phyloP scores from a whole-genome alignment of 495 filamentous ascomycete genomes.

The Aspergillus bertholletiae region DNA sequence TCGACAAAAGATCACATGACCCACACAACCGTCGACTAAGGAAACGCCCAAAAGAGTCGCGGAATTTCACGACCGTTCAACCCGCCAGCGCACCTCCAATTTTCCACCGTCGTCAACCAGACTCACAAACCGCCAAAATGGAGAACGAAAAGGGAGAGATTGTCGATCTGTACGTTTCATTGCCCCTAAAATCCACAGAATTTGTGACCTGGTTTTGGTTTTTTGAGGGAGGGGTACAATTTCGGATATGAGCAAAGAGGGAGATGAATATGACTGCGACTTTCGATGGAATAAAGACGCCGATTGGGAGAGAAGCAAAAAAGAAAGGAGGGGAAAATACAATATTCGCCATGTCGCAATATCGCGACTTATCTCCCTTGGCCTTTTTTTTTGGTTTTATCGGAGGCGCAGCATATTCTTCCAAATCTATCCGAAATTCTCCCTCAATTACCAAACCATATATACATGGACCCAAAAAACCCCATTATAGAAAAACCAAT shows the following conservation, averaged over 20 bases:
- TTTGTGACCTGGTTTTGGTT: not conserved
- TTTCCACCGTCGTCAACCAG: slow-evolving; percentile 41
- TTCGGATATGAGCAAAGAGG: not conserved
- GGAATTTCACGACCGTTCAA: slow-evolving; percentile 18
- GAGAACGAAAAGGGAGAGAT: slow-evolving; percentile 98
- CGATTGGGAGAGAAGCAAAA: not conserved
- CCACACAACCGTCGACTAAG: slow-evolving; percentile 41
- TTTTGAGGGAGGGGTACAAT: not conserved
- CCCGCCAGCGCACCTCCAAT: slow-evolving; percentile 23
- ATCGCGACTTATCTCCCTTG: too few species aligned
- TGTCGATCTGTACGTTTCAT: slow-evolving; percentile 83
- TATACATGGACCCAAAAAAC: not conserved
- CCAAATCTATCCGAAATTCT: not conserved
- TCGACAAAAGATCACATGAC: slow-evolving; percentile 49
- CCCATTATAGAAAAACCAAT: too few species aligned
- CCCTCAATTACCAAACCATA: not conserved
- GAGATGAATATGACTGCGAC: not conserved
- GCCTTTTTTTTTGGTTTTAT: too few species aligned
- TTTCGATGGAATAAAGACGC: not conserved
- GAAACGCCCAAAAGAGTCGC: slow-evolving; percentile 19
- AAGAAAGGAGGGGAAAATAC: not conserved
- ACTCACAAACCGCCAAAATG: slow-evolving; percentile 65
- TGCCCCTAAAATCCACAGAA: not conserved
- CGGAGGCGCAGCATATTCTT: not conserved
- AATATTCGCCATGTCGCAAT: not conserved